A percentile compares a stretch with the other conserved stretches of the same genome.
Evolutionary conservation across 805 yeast species (phyloP).

Genomic region (Ogataea haglerorum): DNA sequence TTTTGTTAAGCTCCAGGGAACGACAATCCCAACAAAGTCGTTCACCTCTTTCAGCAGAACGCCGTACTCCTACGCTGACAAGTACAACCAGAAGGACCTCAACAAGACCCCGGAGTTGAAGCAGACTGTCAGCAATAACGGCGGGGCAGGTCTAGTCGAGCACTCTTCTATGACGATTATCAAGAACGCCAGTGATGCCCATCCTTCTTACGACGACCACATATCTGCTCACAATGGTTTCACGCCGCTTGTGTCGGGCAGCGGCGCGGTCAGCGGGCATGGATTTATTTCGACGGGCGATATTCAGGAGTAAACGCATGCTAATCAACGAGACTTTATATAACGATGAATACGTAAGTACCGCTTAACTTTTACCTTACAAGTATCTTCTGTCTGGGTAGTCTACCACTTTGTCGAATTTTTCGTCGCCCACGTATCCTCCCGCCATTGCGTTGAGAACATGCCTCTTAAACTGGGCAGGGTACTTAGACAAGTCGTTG

Average conservation of each 20-base stretch:
- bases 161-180: slow-evolving; percentile 29
- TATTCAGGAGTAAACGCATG: slow-evolving; percentile 4
- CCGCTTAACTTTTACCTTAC: background rate
- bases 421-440: slow-evolving; percentile 51
- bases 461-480: slow-evolving; percentile 47
- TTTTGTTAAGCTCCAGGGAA: slow-evolving; percentile 17
- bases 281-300: slow-evolving; percentile 21
- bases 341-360: background rate
- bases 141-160: slow-evolving; percentile 29
- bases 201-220: slow-evolving; percentile 5
- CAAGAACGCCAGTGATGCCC: slow-evolving; percentile 22
- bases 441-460: slow-evolving; percentile 73
- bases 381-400: slow-evolving; percentile 5
- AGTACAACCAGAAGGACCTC: slow-evolving; percentile 25
- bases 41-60: slow-evolving; percentile 27
- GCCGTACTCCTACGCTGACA: slow-evolving; percentile 21
- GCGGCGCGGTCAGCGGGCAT: slow-evolving; percentile 25
- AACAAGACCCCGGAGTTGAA: slow-evolving; percentile 12
- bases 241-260: slow-evolving; percentile 32
- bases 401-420: slow-evolving; percentile 58
- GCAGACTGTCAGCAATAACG: slow-evolving; percentile 28
- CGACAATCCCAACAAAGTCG: slow-evolving; percentile 16
- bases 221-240: slow-evolving; percentile 21
- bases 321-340: background rate
- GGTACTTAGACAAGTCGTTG: slow-evolving; percentile 44